These are phyloP conservation scores for Sporisorium reilianum DNA, from an alignment of 1,284 basidiomycete genomes.

Conservation along the genomic window DNA sequence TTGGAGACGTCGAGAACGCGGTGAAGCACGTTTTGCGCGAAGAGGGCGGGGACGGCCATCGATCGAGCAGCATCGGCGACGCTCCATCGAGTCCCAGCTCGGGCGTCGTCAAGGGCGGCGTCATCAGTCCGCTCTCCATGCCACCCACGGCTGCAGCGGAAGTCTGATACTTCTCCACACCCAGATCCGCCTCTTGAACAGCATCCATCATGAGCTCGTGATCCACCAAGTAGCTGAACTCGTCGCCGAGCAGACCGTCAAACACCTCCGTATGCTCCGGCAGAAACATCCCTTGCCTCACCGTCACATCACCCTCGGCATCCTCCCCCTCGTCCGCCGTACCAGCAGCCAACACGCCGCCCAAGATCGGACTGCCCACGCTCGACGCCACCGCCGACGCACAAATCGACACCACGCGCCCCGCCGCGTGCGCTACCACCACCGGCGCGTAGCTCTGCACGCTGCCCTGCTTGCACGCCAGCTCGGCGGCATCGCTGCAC, in stretches of 20 bases:
- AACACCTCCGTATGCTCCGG: neutral
- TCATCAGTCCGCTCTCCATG: conserved; percentile 15
- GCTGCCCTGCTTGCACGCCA: conserved; percentile 5
- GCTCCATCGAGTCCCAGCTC: conserved; percentile 29
- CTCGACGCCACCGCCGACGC: conserved; percentile 21
- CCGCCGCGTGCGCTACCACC: neutral
- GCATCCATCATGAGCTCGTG: conserved; percentile 1
- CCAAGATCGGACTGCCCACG: conserved; percentile 23
- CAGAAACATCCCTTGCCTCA: conserved; percentile 1
- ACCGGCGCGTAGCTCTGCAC: conserved; percentile 11
- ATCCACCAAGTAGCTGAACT: conserved; percentile 39
- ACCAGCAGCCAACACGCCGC: conserved; percentile 1
- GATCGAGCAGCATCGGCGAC: conserved; percentile 23
- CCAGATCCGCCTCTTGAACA: neutral
- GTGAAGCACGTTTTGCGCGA: neutral
- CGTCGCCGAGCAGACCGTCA: conserved; percentile 13
- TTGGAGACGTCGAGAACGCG: neutral
- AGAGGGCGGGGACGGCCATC: conserved; percentile 24
- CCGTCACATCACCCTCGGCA: conserved; percentile 15
- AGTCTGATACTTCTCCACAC: neutral
- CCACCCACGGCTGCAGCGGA: neutral
- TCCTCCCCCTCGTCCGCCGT: conserved; percentile 4
- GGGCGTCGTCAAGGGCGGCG: conserved; percentile 41
- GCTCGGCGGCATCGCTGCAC: conserved; percentile 13
- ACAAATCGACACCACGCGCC: conserved; percentile 21